Conservation (phyloP, 2,329 filamentous ascomycete genomes). For the Coccinonectria pachysandricola region DNA sequence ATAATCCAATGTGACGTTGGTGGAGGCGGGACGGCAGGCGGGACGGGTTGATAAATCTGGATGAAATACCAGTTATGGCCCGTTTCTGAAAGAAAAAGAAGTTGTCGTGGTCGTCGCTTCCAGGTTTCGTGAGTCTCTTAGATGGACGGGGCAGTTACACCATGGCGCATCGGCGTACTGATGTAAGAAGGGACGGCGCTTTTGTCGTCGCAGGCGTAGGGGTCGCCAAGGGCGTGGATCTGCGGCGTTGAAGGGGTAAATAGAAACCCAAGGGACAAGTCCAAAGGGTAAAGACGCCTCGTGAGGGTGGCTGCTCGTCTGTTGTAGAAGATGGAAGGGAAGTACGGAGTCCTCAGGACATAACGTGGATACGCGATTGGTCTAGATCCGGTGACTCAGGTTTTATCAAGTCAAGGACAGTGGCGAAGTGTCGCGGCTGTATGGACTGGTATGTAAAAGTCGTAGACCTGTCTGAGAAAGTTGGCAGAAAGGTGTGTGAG, state of each 20-base stretch:
- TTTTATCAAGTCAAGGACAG: conserved; percentile 14
- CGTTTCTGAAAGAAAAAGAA: too few relatives aligned
- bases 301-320: conserved; percentile 11
- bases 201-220: conserved; percentile 8
- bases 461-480: conserved; percentile 15
- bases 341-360: conserved; percentile 17
- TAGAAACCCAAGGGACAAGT: conserved; percentile 1
- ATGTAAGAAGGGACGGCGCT: too few relatives aligned
- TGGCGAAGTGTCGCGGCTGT: too few relatives aligned
- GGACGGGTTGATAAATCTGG: conserved; percentile 2
- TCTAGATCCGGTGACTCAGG: conserved; percentile 20
- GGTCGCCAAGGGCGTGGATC: conserved; percentile 7
- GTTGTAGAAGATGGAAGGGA: conserved; percentile 13
- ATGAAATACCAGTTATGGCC: too few relatives aligned
- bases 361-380: conserved; percentile 16
- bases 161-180: conserved; percentile 17
- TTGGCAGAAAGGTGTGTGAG: conserved; percentile 8
- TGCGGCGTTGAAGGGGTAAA: conserved; percentile 5
- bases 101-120: conserved; percentile 10
- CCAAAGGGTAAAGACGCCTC: conserved; percentile 9
- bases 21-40: too few relatives aligned
- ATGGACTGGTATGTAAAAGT: conserved; percentile 21
- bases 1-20: too few relatives aligned
- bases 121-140: conserved; percentile 9
- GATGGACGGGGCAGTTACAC: conserved; percentile 18